Percentiles rank a stretch among this genome's conserved stretches.
Evolutionary conservation across 148 eudicot genomes (phyloP).

Genomic region (Salicornia ramosissima): DNA sequence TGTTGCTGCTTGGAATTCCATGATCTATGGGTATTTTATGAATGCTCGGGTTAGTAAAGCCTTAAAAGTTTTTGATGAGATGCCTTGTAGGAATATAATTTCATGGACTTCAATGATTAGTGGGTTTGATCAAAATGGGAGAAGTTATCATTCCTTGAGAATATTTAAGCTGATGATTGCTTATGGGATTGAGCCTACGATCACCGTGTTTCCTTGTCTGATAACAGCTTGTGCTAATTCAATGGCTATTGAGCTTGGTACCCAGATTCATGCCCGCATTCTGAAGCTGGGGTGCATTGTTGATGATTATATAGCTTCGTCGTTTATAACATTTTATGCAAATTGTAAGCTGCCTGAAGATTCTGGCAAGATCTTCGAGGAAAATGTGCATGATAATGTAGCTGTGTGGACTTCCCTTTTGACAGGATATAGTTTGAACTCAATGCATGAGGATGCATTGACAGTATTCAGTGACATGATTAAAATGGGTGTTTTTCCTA

Average conservation of each 20-base stretch:
- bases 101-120: conserved; percentile 86
- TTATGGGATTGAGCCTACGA: conserved; percentile 38
- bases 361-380: conserved; percentile 49
- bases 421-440: conserved; percentile 57
- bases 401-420: conserved; percentile 86
- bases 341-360: conserved; percentile 50
- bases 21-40: conserved; percentile 65
- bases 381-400: conserved; percentile 50
- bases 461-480: conserved; percentile 55
- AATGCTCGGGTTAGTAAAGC: conserved; percentile 56
- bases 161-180: conserved; percentile 46
- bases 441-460: conserved; percentile 51
- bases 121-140: conserved; percentile 76
- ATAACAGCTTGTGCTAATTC: conserved; percentile 63
- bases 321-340: conserved; percentile 70
- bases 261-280: conserved; percentile 55
- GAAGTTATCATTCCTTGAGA: conserved; percentile 49
- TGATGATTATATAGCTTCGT: conserved; percentile 54
- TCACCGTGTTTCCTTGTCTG: conserved; percentile 44
- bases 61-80: conserved; percentile 43
- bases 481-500: conserved; percentile 48
- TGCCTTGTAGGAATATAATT: conserved; percentile 59
- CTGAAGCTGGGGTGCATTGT: conserved; percentile 43
- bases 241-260: conserved; percentile 32
- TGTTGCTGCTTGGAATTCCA: conserved; percentile 69